Evolutionary conservation across 2,329 filamentous ascomycete genomes (phyloP).

Genomic region (Xylaria digitata): DNA sequence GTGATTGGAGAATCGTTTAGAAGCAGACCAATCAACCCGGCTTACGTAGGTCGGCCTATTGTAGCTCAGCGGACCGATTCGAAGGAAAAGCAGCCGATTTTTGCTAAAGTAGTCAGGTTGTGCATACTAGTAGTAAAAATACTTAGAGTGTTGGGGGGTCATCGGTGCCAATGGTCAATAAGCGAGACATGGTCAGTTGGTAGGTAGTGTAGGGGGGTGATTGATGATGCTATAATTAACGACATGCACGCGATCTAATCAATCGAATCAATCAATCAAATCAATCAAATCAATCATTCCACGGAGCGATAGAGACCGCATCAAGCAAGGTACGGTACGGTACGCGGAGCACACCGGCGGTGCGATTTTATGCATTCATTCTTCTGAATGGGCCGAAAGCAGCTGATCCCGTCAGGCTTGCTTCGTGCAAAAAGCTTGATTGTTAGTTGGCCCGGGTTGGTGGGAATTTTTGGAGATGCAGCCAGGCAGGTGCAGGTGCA

Average conservation of each 20-base stretch:
- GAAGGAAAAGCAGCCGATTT: background rate
- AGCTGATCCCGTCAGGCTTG: constrained; percentile 1
- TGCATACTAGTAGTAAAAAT: background rate
- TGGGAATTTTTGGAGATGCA: constrained; percentile 17
- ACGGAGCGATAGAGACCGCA: constrained; percentile 26
- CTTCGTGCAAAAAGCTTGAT: constrained; percentile 21
- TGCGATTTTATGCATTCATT: no score
- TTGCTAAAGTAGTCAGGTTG: no score
- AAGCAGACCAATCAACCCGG: background rate
- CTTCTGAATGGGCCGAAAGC: no score
- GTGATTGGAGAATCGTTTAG: background rate
- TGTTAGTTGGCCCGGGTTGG: constrained; percentile 21
- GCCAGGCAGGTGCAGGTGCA: no score
- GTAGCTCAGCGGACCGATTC: background rate
- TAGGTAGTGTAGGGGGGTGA: background rate
- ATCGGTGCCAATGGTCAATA: background rate
- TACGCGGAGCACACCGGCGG: constrained; percentile 13
- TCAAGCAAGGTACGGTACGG: constrained; percentile 13
- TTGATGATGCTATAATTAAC: background rate
- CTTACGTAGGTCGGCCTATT: background rate
- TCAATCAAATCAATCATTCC: background rate
- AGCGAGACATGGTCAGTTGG: background rate
- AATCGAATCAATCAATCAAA: no score
- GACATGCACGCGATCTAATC: background rate
- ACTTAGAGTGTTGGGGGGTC: background rate